phyloP scores from a whole-genome alignment of 2,329 filamentous ascomycete genomes.

The Ophiostoma triangulosporum region DNA sequence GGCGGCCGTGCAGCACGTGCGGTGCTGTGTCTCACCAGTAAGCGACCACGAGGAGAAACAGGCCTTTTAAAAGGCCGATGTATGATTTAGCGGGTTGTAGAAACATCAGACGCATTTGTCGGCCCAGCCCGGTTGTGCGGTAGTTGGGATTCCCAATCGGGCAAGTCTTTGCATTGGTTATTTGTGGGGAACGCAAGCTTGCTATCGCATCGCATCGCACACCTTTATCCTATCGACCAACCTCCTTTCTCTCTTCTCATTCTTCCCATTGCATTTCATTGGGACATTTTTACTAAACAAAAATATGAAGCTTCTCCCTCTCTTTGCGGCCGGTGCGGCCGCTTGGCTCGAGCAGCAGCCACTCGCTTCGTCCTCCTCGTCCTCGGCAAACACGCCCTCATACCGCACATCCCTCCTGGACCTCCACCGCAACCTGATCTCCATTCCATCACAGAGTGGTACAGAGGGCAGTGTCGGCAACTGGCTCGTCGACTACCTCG shows the following conservation, averaged over 20 bases:
- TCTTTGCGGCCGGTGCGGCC: background rate
- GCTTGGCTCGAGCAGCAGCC: background rate
- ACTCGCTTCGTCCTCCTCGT: background rate
- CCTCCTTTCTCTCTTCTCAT: background rate
- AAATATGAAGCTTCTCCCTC: background rate
- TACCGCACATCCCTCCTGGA: slow-evolving; percentile 45
- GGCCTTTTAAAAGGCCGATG: no score
- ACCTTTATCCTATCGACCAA: background rate
- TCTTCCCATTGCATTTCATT: background rate
- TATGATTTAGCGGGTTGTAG: background rate
- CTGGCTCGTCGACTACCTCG: slow-evolving; percentile 56
- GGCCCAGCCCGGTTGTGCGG: background rate
- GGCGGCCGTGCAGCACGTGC: slow-evolving; percentile 17
- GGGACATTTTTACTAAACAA: background rate
- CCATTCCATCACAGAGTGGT: slow-evolving; percentile 57
- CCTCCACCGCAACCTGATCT: slow-evolving; percentile 62
- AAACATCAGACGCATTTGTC: no score
- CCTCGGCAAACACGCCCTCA: slow-evolving; percentile 13
- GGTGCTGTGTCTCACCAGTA: slow-evolving; percentile 21
- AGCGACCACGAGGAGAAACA: slow-evolving; percentile 21
- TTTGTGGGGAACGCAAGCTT: background rate
- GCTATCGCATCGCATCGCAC: background rate
- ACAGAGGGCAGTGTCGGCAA: slow-evolving; percentile 55
- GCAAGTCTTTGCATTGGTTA: background rate
- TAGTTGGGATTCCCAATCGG: background rate